Conservation (phyloP, 1,139 yeast genomes). For the Protomyces gravidus region DNA sequence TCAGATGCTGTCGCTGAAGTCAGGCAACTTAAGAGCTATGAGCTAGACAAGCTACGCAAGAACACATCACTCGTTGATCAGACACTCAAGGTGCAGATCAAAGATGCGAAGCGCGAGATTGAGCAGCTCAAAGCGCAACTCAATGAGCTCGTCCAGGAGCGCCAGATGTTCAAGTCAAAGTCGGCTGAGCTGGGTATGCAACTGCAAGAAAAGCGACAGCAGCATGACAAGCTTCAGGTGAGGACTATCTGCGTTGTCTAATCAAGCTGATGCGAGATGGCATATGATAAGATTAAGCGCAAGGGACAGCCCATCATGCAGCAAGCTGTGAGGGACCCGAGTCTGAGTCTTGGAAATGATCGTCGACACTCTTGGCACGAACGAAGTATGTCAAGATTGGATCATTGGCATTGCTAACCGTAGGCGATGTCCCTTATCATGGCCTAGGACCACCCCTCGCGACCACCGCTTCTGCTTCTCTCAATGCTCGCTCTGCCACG, state of each 20-base stretch:
- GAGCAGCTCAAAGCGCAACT: slow-evolving; percentile 20
- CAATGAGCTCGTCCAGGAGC: slow-evolving; percentile 19
- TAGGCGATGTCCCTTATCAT: not conserved
- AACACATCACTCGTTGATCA: slow-evolving; percentile 22
- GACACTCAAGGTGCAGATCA: slow-evolving; percentile 22
- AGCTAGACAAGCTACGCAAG: slow-evolving; percentile 29
- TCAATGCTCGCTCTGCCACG: not conserved
- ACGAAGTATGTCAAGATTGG: not conserved
- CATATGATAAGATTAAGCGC: slow-evolving; percentile 32
- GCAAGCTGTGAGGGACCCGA: not conserved
- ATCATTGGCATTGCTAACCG: not conserved
- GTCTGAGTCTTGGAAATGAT: not conserved
- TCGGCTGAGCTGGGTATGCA: slow-evolving; percentile 27
- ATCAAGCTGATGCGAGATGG: not conserved
- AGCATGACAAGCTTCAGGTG: slow-evolving; percentile 31
- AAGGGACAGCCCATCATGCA: slow-evolving; percentile 5
- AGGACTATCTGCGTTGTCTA: not conserved
- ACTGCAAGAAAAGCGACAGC: slow-evolving; percentile 30
- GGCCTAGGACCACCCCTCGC: not conserved
- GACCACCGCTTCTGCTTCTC: not conserved
- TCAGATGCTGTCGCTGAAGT: not conserved
- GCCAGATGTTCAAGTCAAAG: slow-evolving; percentile 11
- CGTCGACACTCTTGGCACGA: not conserved
- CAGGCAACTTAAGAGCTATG: slow-evolving; percentile 17
- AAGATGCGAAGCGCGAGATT: slow-evolving; percentile 30